Conservation (phyloP, 306 rosid species). For the Hippophae tibetana region DNA sequence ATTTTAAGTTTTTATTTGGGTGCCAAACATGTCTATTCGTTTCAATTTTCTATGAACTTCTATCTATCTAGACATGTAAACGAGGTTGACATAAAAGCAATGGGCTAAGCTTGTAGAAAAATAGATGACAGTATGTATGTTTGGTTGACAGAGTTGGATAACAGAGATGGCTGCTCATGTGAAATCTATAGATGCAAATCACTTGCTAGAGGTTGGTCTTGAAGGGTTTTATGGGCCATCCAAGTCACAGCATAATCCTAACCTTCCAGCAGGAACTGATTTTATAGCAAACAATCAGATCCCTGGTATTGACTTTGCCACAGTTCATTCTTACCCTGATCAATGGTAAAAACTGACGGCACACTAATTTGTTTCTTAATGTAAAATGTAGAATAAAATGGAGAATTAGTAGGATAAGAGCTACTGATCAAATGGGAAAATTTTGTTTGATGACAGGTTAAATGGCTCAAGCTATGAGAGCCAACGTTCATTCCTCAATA, state of each 20-base stretch:
- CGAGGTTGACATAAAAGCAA: too few relatives aligned
- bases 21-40: too few relatives aligned
- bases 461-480: conserved; percentile 40
- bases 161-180: conserved; percentile 82
- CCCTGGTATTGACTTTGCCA: conserved; percentile 73
- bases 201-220: conserved; percentile 74
- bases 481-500: conserved; percentile 52
- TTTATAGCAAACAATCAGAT: conserved; percentile 84
- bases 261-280: conserved; percentile 62
- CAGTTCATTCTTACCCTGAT: conserved; percentile 83
- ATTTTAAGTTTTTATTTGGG: too few relatives aligned
- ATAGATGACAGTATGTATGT: not conserved
- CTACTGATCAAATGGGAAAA: too few relatives aligned
- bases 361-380: too few relatives aligned
- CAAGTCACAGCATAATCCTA: conserved; percentile 46
- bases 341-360: conserved; percentile 40
- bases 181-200: conserved; percentile 83
- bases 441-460: conserved; percentile 39
- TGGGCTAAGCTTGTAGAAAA: not conserved
- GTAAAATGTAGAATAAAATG: too few relatives aligned
- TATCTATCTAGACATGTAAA: too few relatives aligned
- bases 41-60: too few relatives aligned
- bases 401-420: too few relatives aligned
- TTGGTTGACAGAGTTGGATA: conserved; percentile 56
- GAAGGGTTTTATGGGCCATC: conserved; percentile 83